Evolutionary conservation across 306 rosid species (phyloP).

Genomic region (Prosopis cineraria): DNA sequence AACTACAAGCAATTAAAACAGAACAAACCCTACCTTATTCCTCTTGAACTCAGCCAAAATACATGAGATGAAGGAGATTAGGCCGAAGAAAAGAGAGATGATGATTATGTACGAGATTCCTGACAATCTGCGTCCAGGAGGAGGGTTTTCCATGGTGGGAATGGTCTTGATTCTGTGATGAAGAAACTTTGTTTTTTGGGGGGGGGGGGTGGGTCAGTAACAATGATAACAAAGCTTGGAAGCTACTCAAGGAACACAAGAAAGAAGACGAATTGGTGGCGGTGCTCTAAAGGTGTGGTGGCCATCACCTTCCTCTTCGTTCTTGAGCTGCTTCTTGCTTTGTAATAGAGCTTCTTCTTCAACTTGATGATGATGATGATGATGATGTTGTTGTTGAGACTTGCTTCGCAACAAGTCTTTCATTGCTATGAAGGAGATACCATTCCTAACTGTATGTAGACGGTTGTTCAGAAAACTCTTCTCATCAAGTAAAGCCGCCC

Average conservation of each 20-base stretch:
- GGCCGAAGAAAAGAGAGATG: constrained; percentile 55
- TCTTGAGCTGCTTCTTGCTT: constrained; percentile 40
- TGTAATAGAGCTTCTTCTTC: constrained; percentile 30
- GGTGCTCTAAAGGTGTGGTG: constrained; percentile 23
- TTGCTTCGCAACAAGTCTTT: constrained; percentile 42
- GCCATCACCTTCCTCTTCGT: constrained; percentile 12
- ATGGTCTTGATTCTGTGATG: not conserved
- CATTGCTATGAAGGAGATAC: constrained; percentile 67
- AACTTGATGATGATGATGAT: too few species aligned
- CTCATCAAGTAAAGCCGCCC: not conserved
- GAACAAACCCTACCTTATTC: constrained; percentile 51
- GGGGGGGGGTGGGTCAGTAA: too few species aligned
- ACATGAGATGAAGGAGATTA: constrained; percentile 66
- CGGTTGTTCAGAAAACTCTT: constrained; percentile 32
- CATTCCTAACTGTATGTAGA: constrained; percentile 46
- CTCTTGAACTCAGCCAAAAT: constrained; percentile 68
- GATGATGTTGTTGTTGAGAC: constrained; percentile 41
- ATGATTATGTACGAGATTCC: constrained; percentile 40
- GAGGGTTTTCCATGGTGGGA: constrained; percentile 56
- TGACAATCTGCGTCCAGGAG: constrained; percentile 37
- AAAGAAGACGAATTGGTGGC: constrained; percentile 29
- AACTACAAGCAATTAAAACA: not conserved
- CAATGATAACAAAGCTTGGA: constrained; percentile 37
- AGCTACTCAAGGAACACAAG: constrained; percentile 49
- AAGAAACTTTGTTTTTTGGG: too few species aligned